A percentile compares a stretch with the other conserved stretches of the same genome.
Conservation (phyloP, 768 basidiomycete genomes). For the Calocybe indica region DNA sequence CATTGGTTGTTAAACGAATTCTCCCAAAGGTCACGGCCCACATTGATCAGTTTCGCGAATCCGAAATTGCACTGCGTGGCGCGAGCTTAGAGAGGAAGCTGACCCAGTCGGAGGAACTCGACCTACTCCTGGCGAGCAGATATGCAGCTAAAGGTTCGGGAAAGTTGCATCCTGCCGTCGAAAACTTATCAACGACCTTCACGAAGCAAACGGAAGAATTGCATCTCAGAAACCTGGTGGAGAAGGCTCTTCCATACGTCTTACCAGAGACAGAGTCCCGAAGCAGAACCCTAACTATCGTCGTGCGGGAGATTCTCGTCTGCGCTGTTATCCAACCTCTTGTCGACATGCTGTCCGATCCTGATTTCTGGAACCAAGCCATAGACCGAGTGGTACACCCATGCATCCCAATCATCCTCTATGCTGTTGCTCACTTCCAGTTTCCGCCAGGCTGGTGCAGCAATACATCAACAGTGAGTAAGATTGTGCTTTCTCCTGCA, state of each 20-base stretch:
- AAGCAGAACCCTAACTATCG: slow-evolving; percentile 66
- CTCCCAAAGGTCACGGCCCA: slow-evolving; percentile 88
- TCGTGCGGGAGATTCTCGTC: slow-evolving; percentile 76
- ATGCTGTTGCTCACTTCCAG: neutral
- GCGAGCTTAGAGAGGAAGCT: slow-evolving; percentile 75
- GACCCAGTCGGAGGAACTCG: slow-evolving; percentile 87
- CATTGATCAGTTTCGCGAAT: slow-evolving; percentile 85
- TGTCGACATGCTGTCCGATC: slow-evolving; percentile 90
- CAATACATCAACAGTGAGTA: slow-evolving; percentile 44
- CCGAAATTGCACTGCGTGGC: slow-evolving; percentile 81
- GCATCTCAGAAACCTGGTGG: slow-evolving; percentile 70
- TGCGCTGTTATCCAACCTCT: slow-evolving; percentile 82
- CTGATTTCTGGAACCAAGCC: slow-evolving; percentile 94
- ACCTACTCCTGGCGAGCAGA: slow-evolving; percentile 76
- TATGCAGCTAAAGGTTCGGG: slow-evolving; percentile 64
- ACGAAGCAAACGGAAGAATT: slow-evolving; percentile 87
- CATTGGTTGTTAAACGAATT: slow-evolving; percentile 75
- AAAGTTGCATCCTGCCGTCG: slow-evolving; percentile 79
- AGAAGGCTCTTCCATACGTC: slow-evolving; percentile 62
- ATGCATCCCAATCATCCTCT: neutral
- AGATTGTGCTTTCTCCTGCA: neutral
- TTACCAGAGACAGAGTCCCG: slow-evolving; percentile 71
- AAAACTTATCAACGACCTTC: slow-evolving; percentile 83
- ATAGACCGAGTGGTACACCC: slow-evolving; percentile 85
- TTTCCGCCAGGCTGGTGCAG: slow-evolving; percentile 37